Evolutionary conservation across 2,329 filamentous ascomycete genomes (phyloP).

Genomic region (Verticillium klebahnii): DNA sequence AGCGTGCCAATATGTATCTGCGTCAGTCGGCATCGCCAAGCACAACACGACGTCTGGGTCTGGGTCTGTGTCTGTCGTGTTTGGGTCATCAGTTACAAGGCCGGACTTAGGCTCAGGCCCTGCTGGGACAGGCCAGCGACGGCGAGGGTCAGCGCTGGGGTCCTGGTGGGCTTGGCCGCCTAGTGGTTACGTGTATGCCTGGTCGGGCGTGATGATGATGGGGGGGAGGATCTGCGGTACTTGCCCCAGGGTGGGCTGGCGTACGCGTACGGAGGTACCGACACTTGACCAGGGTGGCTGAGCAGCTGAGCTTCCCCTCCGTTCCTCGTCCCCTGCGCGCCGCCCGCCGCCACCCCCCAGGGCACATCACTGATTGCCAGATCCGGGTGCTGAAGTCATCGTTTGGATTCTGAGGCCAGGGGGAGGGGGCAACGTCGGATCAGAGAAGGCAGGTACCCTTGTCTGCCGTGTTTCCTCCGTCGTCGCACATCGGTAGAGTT

Average conservation of each 20-base stretch:
- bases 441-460: too few species aligned
- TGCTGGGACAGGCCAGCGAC: neutral
- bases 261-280: neutral
- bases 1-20: neutral
- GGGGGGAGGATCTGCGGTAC: neutral
- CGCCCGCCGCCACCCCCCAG: neutral
- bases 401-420: too few species aligned
- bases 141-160: neutral
- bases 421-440: too few species aligned
- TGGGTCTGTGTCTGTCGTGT: neutral
- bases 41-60: neutral
- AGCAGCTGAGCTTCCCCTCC: neutral
- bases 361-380: neutral
- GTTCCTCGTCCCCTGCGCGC: neutral
- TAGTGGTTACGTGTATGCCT: neutral
- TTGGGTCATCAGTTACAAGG: neutral
- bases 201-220: neutral
- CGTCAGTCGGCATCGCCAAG: neutral
- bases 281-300: neutral
- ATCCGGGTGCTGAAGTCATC: neutral
- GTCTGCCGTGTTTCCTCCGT: too few species aligned
- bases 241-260: neutral
- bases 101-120: too few species aligned
- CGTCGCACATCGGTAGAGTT: too few species aligned
- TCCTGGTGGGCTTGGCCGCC: neutral